phyloP scores from a whole-genome alignment of 495 filamentous ascomycete genomes.

The Amniculicola lignicola region DNA sequence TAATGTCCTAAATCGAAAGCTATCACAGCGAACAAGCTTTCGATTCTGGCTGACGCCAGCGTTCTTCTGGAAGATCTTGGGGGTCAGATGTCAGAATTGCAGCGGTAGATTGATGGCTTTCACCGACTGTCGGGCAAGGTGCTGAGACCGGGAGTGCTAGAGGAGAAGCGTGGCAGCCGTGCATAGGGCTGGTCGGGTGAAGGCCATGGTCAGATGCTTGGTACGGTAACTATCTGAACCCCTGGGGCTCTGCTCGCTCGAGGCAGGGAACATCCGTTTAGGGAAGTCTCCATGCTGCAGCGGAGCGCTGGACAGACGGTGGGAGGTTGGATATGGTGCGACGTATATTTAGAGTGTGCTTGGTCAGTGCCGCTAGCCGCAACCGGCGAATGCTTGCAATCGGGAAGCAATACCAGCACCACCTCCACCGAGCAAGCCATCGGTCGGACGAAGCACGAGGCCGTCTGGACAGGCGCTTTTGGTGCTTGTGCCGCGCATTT shows the following conservation, averaged over 20 bases:
- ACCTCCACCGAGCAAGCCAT: not conserved
- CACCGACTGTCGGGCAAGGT: conserved; percentile 33
- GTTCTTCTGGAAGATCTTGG: conserved; percentile 11
- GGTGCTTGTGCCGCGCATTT: not conserved
- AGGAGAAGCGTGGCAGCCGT: conserved; percentile 17
- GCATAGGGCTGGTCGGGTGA: conserved; percentile 33
- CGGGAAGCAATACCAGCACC: conserved; percentile 20
- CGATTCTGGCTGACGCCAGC: conserved; percentile 27
- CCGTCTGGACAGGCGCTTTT: not conserved
- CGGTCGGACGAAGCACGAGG: not conserved
- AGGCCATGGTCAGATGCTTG: conserved; percentile 32
- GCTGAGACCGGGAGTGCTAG: conserved; percentile 32
- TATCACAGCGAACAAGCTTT: conserved; percentile 24
- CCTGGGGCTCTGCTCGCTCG: conserved; percentile 27
- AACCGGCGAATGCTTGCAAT: too few species aligned
- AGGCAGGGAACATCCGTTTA: too few species aligned
- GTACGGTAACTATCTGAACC: conserved; percentile 21
- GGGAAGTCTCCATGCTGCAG: not conserved
- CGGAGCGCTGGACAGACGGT: not conserved
- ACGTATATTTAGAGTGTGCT: conserved; percentile 32
- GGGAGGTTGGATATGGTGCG: conserved; percentile 9
- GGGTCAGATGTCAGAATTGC: conserved; percentile 16
- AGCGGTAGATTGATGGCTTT: not conserved
- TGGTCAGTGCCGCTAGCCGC: conserved; percentile 22
- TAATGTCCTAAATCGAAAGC: not conserved